Conservation (phyloP, 2,329 filamentous ascomycete species). For the Lachnum nothofagi region DNA sequence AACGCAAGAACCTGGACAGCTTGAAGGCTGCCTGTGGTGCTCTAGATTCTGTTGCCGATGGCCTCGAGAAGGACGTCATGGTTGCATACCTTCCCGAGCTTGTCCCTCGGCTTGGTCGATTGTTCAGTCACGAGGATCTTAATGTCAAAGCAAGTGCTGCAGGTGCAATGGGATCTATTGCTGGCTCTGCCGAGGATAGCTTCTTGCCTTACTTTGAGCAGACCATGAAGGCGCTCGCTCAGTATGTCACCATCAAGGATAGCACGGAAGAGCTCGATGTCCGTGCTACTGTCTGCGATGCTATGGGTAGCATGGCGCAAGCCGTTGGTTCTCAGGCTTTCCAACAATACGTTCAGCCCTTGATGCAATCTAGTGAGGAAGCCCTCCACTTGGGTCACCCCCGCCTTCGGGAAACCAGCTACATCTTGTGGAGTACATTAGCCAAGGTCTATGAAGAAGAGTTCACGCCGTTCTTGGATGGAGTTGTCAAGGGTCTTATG, state of each 20-base stretch:
- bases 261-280: constrained; percentile 85
- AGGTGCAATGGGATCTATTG: constrained; percentile 84
- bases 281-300: constrained; percentile 83
- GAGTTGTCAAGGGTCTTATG: constrained; percentile 74
- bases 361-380: constrained; percentile 91
- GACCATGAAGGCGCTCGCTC: constrained; percentile 83
- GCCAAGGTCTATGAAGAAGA: constrained; percentile 88
- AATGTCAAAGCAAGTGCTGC: constrained; percentile 87
- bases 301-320: constrained; percentile 85
- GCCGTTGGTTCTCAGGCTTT: constrained; percentile 83
- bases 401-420: constrained; percentile 89
- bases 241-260: constrained; percentile 80
- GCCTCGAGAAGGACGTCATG: constrained; percentile 75
- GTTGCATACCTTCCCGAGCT: constrained; percentile 76
- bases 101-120: constrained; percentile 75
- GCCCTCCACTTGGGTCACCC: constrained; percentile 83
- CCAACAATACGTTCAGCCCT: constrained; percentile 81
- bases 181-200: constrained; percentile 71
- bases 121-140: constrained; percentile 78
- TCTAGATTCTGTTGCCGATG: constrained; percentile 85
- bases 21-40: constrained; percentile 86
- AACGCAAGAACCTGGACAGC: constrained; percentile 75
- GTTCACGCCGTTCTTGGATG: constrained; percentile 71
- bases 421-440: constrained; percentile 92
- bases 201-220: constrained; percentile 90